Evolutionary conservation across 805 yeast genomes (phyloP), one percentile per base, ranked within the genome.

Genomic region (Candida ipomoeae): DNA sequence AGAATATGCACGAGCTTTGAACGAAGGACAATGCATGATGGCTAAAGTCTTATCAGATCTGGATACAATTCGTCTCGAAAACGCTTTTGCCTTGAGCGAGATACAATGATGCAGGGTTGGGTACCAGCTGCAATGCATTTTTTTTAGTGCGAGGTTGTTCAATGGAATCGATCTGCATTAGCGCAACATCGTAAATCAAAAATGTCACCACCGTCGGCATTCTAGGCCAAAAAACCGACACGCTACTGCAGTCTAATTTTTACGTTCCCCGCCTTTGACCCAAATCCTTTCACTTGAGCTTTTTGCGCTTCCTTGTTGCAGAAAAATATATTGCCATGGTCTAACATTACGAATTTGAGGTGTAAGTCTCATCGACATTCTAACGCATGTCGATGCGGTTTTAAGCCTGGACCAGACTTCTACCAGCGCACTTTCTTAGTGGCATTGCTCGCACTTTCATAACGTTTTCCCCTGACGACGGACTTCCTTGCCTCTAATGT

Each of bases 41-140:
- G n/a, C 45, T 33, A 20, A 42, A 42, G 45, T 40, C 45, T 42
- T 44, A 44, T 44, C 46, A 44, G 46, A 44, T 44, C 46, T 44
- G 40, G 39, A 44, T 17, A 23, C 14, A 44, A 26, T 17, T 42
- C 43, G 43, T 26, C 45, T 41, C 46, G 32, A 44, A 44, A 44
- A 44, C 46, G 46, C 46, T 44, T 33, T 34, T 20, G 31, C 29
- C 38, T 33, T 29, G 45, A 42, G n/a, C 14, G 31, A 20, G 38
- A 32, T 33, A 40, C 20, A 42, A 33, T 33, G 31, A 32, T 42
- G 45, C 45, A 42, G 45, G 45, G 45, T 42, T 21, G 33, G 10
- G 45, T 31, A 21, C 38, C 20, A 33, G 43, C 43, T 40, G 43
- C 38, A 42, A 42, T 42, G 45, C 45, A 42, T n/a, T 21, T 6